phyloP scores from a whole-genome alignment of 345 rosid genomes.

The Populus deltoides region DNA sequence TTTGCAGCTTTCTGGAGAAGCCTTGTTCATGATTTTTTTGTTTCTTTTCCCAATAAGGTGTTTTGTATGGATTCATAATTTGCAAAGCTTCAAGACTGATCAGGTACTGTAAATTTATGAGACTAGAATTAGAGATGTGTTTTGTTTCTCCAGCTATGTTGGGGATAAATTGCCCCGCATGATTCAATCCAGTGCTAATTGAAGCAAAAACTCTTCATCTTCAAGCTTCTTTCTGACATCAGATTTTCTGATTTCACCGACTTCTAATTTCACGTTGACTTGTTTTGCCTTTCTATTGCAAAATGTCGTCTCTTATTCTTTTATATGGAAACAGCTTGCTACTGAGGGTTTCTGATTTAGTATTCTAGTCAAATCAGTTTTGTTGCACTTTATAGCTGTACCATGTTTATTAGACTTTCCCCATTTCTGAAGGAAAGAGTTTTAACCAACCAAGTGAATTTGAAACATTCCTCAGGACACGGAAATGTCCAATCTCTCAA shows the following conservation, averaged over 20 bases:
- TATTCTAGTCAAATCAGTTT: neutral
- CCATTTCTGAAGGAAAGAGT: neutral
- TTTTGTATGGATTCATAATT: neutral
- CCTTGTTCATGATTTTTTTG: neutral
- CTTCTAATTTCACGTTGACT: neutral
- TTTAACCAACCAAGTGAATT: neutral
- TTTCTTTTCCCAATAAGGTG: neutral
- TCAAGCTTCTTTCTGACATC: neutral
- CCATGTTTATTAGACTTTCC: neutral
- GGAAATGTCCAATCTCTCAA: too few relatives aligned
- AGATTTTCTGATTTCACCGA: neutral
- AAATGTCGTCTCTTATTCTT: neutral
- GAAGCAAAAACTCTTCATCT: neutral
- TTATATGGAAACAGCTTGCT: neutral
- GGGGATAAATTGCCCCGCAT: too few relatives aligned
- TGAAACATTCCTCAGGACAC: too few relatives aligned
- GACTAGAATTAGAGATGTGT: too few relatives aligned
- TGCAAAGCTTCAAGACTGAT: neutral
- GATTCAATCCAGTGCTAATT: neutral
- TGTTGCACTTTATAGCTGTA: neutral
- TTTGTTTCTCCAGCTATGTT: too few relatives aligned
- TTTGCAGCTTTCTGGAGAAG: neutral
- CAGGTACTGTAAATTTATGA: neutral
- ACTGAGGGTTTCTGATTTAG: too few relatives aligned
- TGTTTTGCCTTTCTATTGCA: neutral